Conservation (phyloP, 208 protist species). For the Crithidia fasciculata region DNA sequence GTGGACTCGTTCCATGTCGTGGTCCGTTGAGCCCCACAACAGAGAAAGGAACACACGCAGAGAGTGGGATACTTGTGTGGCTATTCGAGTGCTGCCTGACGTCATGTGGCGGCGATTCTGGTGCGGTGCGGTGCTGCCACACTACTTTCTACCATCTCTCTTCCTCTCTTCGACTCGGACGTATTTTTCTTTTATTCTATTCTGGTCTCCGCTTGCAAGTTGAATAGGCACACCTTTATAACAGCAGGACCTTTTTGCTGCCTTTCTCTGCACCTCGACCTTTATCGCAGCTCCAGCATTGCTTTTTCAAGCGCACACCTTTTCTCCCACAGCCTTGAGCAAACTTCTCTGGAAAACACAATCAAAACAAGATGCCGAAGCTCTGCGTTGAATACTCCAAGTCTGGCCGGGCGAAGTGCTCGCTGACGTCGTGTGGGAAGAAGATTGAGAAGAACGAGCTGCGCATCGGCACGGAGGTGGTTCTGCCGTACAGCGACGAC, state of each 20-base stretch:
- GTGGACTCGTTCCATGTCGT: no score
- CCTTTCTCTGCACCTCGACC: no score
- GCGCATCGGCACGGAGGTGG: conserved; percentile 75
- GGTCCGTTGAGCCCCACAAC: neutral
- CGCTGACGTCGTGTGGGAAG: conserved; percentile 52
- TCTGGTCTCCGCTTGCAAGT: neutral
- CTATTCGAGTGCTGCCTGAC: no score
- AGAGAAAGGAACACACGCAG: neutral
- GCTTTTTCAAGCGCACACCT: neutral
- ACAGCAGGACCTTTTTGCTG: no score
- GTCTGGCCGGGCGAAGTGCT: conserved; percentile 69
- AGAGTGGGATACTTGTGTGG: no score
- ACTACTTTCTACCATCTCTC: neutral
- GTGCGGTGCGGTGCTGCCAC: no score
- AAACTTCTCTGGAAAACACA: neutral
- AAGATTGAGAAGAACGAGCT: conserved; percentile 77
- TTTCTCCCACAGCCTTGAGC: neutral
- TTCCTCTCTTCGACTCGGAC: neutral
- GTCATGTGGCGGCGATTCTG: no score
- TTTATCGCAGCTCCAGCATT: neutral
- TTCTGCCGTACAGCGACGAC: conserved; percentile 55
- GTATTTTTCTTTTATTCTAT: conserved; percentile 5
- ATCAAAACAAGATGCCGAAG: conserved; percentile 43
- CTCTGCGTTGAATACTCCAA: conserved; percentile 83
- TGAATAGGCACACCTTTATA: no score